Conservation (phyloP, 805 yeast genomes). For the Tetrapisispora arboricola region DNA sequence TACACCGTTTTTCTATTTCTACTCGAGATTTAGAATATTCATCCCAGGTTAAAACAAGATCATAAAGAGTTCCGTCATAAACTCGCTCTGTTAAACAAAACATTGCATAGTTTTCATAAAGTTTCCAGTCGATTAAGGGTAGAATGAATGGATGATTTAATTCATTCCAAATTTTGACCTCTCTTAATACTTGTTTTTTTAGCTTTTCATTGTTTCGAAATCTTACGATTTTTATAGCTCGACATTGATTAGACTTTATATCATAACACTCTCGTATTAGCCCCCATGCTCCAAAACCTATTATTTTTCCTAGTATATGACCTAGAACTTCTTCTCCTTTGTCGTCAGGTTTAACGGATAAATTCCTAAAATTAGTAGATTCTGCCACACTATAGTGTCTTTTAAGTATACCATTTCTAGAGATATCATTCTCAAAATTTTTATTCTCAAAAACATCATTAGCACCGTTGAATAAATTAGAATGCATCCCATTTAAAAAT, state of each 20-base stretch:
- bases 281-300: constrained; percentile 91
- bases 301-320: constrained; percentile 56
- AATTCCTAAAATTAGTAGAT: not conserved
- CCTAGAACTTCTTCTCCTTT: constrained; percentile 59
- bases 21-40: constrained; percentile 27
- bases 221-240: constrained; percentile 56
- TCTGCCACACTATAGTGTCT: not conserved
- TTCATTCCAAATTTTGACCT: constrained; percentile 64
- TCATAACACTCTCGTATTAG: constrained; percentile 58
- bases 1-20: constrained; percentile 28
- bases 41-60: constrained; percentile 63
- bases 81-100: constrained; percentile 65
- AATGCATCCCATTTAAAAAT: constrained; percentile 2
- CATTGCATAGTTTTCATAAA: constrained; percentile 46
- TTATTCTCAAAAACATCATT: not conserved
- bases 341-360: constrained; percentile 35
- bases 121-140: constrained; percentile 49
- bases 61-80: constrained; percentile 73
- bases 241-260: constrained; percentile 24
- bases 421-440: not conserved
- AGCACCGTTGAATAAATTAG: constrained; percentile 1
- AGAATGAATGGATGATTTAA: constrained; percentile 57
- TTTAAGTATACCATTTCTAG: not conserved
- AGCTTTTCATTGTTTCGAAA: constrained; percentile 41
- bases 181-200: constrained; percentile 53